phyloP scores from a whole-genome alignment of 371 early-diverging fungal species.

The Rhizopus delemar region DNA sequence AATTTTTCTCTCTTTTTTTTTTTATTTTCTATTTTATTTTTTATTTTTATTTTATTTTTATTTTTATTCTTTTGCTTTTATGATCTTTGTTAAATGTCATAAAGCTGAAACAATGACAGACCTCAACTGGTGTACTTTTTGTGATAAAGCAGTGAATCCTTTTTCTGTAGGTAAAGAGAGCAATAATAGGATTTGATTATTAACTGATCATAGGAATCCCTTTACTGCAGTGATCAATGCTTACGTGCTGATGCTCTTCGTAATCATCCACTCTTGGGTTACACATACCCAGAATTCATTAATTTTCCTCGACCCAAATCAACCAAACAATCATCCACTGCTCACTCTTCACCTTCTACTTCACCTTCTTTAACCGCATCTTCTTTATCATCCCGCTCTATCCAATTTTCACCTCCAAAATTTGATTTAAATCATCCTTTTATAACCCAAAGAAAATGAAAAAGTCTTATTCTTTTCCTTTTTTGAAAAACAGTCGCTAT shows the following conservation, averaged over 20 bases:
- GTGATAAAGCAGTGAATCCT: conserved; percentile 42
- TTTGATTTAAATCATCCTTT: conserved; percentile 12
- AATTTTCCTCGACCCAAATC: conserved; percentile 31
- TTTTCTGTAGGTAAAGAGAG: conserved; percentile 30
- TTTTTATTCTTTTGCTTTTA: not conserved
- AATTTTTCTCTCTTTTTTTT: too few species aligned
- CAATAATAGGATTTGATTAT: not conserved
- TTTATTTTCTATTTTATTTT: too few species aligned
- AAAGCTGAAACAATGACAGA: conserved; percentile 23
- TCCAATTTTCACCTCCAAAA: conserved; percentile 19
- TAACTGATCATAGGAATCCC: conserved; percentile 27
- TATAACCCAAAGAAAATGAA: not conserved
- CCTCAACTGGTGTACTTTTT: conserved; percentile 47
- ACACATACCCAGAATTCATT: conserved; percentile 34
- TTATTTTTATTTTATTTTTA: too few species aligned
- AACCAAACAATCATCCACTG: conserved; percentile 6
- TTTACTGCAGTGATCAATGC: conserved; percentile 44
- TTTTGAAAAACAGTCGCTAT: too few species aligned
- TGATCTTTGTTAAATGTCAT: conserved; percentile 1
- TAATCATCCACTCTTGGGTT: conserved; percentile 39
- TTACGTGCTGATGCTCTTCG: conserved; percentile 36
- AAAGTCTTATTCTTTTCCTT: too few species aligned
- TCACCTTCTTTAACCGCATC: conserved; percentile 29
- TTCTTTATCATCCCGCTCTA: conserved; percentile 13
- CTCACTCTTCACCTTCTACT: conserved; percentile 13